Evolutionary conservation across 371 early-diverging fungal genomes (phyloP).

Genomic region (Smittium culicis): DNA sequence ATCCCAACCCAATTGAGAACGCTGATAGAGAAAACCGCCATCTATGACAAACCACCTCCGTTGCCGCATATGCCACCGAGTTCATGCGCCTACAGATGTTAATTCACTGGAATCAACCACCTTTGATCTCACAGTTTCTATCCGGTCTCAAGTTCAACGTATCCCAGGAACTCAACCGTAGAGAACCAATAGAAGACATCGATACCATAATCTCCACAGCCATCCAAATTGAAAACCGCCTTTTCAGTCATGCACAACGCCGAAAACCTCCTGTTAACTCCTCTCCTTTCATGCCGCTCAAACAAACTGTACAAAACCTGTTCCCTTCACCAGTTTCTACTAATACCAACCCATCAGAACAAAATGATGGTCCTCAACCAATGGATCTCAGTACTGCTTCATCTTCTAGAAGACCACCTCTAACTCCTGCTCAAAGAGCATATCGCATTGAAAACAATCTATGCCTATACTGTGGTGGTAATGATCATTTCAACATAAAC

Average conservation of each 20-base stretch:
- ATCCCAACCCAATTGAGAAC: neutral
- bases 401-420: neutral
- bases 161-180: neutral
- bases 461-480: neutral
- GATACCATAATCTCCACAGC: neutral
- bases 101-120: neutral
- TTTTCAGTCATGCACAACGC: neutral
- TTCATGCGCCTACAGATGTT: neutral
- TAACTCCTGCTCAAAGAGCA: neutral
- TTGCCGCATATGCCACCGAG: constrained; percentile 1
- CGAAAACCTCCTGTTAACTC: neutral
- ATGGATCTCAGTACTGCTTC: neutral
- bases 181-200: constrained; percentile 1
- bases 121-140: constrained; percentile 1
- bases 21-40: neutral
- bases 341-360: neutral
- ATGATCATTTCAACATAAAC: neutral
- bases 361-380: neutral
- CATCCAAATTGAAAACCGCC: neutral
- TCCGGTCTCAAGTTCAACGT: constrained; percentile 1
- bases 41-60: neutral
- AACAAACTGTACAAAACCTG: neutral
- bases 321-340: neutral
- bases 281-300: neutral
- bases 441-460: neutral